phyloP scores from a whole-genome alignment of 768 basidiomycete genomes.

The Neoboletus brunneissimus region DNA sequence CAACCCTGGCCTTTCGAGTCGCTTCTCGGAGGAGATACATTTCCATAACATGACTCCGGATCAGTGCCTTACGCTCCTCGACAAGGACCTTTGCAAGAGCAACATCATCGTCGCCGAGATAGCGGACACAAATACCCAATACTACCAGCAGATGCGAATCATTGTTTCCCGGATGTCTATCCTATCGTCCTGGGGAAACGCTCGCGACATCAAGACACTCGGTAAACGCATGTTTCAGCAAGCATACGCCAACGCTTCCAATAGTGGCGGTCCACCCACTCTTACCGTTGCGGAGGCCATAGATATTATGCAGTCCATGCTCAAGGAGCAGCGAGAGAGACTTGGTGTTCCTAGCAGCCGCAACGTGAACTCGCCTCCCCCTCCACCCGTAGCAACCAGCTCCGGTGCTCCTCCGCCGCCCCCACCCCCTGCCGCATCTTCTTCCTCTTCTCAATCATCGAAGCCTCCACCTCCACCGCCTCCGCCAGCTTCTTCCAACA shows the following conservation, averaged over 20 bases:
- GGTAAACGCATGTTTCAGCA: constrained; percentile 25
- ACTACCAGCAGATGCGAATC: constrained; percentile 11
- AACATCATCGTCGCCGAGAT: constrained; percentile 40
- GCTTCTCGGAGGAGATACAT: constrained; percentile 59
- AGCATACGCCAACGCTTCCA: constrained; percentile 12
- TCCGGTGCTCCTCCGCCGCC: constrained; percentile 22
- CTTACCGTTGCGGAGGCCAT: constrained; percentile 3
- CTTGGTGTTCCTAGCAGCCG: constrained; percentile 21
- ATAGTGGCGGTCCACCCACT: not conserved
- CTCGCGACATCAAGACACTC: constrained; percentile 58
- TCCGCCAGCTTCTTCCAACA: not conserved
- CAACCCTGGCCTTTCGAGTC: constrained; percentile 64
- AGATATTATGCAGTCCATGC: constrained; percentile 14
- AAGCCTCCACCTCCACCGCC: not conserved
- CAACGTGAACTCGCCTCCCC: constrained; percentile 1
- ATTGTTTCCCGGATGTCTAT: constrained; percentile 39
- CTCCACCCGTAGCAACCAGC: constrained; percentile 21
- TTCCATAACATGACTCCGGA: constrained; percentile 52
- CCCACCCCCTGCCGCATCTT: constrained; percentile 18
- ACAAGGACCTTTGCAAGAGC: constrained; percentile 45
- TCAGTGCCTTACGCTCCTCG: constrained; percentile 49
- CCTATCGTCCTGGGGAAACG: constrained; percentile 65
- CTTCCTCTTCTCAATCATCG: constrained; percentile 15
- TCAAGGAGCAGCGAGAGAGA: constrained; percentile 20
- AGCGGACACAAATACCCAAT: not conserved